phyloP scores from a whole-genome alignment of 1,284 basidiomycete genomes.

The Fomes fomentarius region DNA sequence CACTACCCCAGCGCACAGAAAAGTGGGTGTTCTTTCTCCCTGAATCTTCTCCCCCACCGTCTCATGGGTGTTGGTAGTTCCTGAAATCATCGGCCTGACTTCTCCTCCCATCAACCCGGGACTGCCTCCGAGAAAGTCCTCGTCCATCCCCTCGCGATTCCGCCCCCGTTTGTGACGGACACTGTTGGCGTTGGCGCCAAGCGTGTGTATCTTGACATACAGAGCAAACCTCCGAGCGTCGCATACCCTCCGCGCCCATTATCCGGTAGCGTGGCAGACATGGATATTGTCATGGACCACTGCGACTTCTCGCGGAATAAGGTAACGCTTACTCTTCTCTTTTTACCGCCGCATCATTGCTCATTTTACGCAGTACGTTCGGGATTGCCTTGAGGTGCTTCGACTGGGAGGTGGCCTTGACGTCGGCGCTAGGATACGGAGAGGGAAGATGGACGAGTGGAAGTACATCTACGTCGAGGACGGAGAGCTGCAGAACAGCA shows the following conservation, averaged over 20 bases:
- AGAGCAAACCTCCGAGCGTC: slow-evolving; percentile 56
- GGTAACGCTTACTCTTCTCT: slow-evolving; percentile 43
- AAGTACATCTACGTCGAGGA: slow-evolving; percentile 71
- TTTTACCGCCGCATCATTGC: neutral
- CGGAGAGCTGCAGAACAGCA: slow-evolving; percentile 44
- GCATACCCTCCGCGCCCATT: slow-evolving; percentile 84
- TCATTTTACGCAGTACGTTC: slow-evolving; percentile 59
- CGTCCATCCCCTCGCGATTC: slow-evolving; percentile 44
- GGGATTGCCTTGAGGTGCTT: slow-evolving; percentile 78
- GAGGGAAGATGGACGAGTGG: slow-evolving; percentile 66
- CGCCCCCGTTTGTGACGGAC: slow-evolving; percentile 41
- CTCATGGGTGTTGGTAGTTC: slow-evolving; percentile 56
- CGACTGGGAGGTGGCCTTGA: slow-evolving; percentile 72
- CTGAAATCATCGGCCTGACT: slow-evolving; percentile 68
- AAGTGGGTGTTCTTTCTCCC: slow-evolving; percentile 51
- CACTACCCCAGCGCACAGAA: slow-evolving; percentile 84
- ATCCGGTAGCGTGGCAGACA: slow-evolving; percentile 82
- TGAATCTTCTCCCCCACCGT: slow-evolving; percentile 12
- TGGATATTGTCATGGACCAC: slow-evolving; percentile 87
- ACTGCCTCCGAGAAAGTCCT: slow-evolving; percentile 54
- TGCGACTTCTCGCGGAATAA: slow-evolving; percentile 87
- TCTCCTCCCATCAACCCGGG: slow-evolving; percentile 71
- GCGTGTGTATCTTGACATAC: slow-evolving; percentile 77
- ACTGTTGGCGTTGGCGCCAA: slow-evolving; percentile 74
- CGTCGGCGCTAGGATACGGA: slow-evolving; percentile 57